phyloP scores from a whole-genome alignment of 768 basidiomycete species.

The Xerocomellus intermedius region DNA sequence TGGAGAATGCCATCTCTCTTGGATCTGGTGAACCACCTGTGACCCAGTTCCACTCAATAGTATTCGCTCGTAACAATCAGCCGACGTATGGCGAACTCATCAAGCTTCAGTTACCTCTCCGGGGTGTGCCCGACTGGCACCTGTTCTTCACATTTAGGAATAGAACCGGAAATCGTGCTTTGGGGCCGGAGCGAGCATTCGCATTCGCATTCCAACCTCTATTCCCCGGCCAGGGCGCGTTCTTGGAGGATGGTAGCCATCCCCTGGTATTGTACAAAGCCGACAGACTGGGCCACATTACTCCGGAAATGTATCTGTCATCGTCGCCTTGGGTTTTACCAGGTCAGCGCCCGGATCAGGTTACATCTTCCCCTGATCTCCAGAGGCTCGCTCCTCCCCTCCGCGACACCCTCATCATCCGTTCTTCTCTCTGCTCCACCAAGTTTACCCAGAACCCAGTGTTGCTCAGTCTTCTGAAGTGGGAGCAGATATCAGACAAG shows the following conservation, averaged over 20 bases:
- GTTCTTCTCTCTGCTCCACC: slow-evolving; percentile 90
- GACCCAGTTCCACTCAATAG: slow-evolving; percentile 84
- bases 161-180: slow-evolving; percentile 51
- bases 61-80: slow-evolving; percentile 82
- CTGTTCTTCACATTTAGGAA: slow-evolving; percentile 93
- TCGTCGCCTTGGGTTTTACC: slow-evolving; percentile 59
- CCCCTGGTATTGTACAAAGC: slow-evolving; percentile 80
- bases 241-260: slow-evolving; percentile 89
- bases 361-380: slow-evolving; percentile 57
- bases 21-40: slow-evolving; percentile 84
- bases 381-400: slow-evolving; percentile 64
- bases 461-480: slow-evolving; percentile 73
- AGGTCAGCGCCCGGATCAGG: slow-evolving; percentile 60
- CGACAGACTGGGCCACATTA: slow-evolving; percentile 62
- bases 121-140: slow-evolving; percentile 76
- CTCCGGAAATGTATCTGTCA: slow-evolving; percentile 68
- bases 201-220: slow-evolving; percentile 93
- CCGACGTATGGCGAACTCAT: slow-evolving; percentile 94
- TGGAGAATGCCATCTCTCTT: slow-evolving; percentile 74
- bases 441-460: slow-evolving; percentile 89
- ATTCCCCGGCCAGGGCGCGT: slow-evolving; percentile 70
- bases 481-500: slow-evolving; percentile 68
- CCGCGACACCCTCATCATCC: slow-evolving; percentile 75
- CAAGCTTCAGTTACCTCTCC: slow-evolving; percentile 74
- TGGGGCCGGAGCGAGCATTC: slow-evolving; percentile 69